Evolutionary conservation across 768 basidiomycete species (phyloP), one percentile per base, ranked within the genome.

Genomic region (Leccinum fibrillosum): DNA sequence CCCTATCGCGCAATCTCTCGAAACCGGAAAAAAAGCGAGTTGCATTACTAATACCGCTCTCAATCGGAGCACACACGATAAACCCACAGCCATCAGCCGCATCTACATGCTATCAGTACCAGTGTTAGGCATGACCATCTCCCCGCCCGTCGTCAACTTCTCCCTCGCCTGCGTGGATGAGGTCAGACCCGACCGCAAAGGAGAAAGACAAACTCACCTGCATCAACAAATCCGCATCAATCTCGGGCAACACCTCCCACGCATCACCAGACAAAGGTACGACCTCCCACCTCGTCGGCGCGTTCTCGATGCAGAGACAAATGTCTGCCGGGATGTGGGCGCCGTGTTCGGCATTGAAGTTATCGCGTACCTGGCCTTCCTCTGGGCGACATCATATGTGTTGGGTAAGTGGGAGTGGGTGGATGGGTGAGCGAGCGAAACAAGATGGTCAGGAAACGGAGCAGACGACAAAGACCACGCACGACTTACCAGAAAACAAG

Each of bases 241-340:
- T 81, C 13, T 80, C 77, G 1, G 90, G 90, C 30, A 91, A 72
- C 9, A 74, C 74, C 69, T 92, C 90, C 17, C 74, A 66, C 6
- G 68, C 60, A 39, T 86, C 84, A 5, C 82, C 83, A 25, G 79
- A 74, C 69, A 74, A 78, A 0, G 90, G 85, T 1, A 81, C 67
- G 12, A 91, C 78, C 59, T 87, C 82, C 86, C 87, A 91, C 53
- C 78, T 79, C 37, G 89, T 90, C 10, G 91, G 91, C 10, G 81
- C 71, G 68, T 92, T 89, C 62, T 82, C 83, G 53, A 92, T 84
- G 59, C 82, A 89, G 15, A 92, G 74, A 67, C 92, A 93, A 39
- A 94, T 79, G 62, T 94, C 92, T 61, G 86, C 81, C 1, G 91
- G 91, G 2, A 94, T 79, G 68, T 88, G 82, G 12, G 78, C 78